Percentiles rank a stretch among this genome's conserved stretches.
Conservation (phyloP, 352 stramenopile species). For the Pythium sukuiense region DNA sequence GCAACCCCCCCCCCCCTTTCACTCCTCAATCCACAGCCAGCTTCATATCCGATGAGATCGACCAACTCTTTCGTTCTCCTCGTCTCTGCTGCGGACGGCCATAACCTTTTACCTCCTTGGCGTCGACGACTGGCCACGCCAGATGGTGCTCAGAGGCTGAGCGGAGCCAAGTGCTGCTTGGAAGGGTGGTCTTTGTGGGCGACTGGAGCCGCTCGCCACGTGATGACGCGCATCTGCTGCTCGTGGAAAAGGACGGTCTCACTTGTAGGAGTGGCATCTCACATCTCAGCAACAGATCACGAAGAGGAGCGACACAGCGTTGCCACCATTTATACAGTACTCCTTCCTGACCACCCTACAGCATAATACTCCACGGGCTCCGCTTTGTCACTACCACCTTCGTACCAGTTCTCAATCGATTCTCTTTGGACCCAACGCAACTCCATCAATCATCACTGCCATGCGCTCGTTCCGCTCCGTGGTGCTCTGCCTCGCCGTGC, state of each 20-base stretch:
- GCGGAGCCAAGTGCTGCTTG: neutral
- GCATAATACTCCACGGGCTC: no score
- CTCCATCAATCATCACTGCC: neutral
- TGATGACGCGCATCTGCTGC: neutral
- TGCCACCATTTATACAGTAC: neutral
- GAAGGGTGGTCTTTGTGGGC: neutral
- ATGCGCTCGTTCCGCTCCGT: constrained; percentile 1
- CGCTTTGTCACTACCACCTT: neutral
- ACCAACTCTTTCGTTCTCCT: no score
- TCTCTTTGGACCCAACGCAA: neutral
- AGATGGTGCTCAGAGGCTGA: neutral
- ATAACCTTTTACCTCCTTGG: no score
- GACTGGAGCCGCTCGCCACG: neutral
- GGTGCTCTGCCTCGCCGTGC: neutral
- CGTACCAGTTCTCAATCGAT: neutral
- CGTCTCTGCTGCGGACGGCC: no score
- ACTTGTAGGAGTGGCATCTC: neutral
- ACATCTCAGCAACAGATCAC: constrained; percentile 1
- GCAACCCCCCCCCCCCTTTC: no score
- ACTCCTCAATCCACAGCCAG: no score
- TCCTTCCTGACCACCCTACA: no score
- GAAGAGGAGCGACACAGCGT: neutral
- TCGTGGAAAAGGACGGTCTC: neutral
- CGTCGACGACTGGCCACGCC: no score
- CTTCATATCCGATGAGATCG: no score